phyloP scores from a whole-genome alignment of 768 basidiomycete genomes.

The Crassisporium funariophilum region DNA sequence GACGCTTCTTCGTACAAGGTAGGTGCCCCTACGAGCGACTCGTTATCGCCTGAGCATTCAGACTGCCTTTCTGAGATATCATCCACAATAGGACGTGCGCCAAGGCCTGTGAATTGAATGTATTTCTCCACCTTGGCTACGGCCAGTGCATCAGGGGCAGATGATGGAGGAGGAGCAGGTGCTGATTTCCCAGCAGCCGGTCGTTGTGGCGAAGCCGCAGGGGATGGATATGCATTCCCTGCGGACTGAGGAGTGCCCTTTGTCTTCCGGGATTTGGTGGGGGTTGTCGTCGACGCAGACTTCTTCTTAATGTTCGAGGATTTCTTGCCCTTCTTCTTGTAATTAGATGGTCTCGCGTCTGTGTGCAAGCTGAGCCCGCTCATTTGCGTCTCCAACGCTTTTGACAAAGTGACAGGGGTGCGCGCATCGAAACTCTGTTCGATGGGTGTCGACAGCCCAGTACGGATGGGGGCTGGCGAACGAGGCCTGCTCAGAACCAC shows the following conservation, averaged over 20 bases:
- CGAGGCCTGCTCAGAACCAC: constrained; percentile 44
- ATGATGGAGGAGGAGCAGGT: constrained; percentile 6
- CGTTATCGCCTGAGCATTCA: constrained; percentile 33
- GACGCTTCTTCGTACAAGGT: constrained; percentile 60
- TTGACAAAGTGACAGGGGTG: constrained; percentile 11
- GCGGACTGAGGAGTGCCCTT: constrained; percentile 20
- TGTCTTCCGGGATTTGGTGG: constrained; percentile 5
- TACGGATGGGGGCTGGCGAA: constrained; percentile 19
- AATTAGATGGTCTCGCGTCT: background rate
- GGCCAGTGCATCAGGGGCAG: constrained; percentile 3
- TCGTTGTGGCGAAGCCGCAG: constrained; percentile 10
- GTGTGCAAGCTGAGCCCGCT: constrained; percentile 9
- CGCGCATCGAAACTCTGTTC: constrained; percentile 3
- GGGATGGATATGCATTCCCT: constrained; percentile 6
- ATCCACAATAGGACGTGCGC: constrained; percentile 44
- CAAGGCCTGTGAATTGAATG: constrained; percentile 18
- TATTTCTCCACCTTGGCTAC: constrained; percentile 12
- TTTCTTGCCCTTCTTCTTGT: constrained; percentile 2
- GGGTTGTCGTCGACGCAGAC: constrained; percentile 5
- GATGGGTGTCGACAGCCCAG: constrained; percentile 13
- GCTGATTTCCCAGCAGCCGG: constrained; percentile 15
- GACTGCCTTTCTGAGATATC: constrained; percentile 50
- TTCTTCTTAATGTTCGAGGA: too few relatives aligned
- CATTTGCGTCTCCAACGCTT: constrained; percentile 15
- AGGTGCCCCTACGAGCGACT: constrained; percentile 23